Evolutionary conservation across 148 eudicot genomes (phyloP), one percentile per base, ranked within the genome.

Genomic region (Polygonum aviculare): DNA sequence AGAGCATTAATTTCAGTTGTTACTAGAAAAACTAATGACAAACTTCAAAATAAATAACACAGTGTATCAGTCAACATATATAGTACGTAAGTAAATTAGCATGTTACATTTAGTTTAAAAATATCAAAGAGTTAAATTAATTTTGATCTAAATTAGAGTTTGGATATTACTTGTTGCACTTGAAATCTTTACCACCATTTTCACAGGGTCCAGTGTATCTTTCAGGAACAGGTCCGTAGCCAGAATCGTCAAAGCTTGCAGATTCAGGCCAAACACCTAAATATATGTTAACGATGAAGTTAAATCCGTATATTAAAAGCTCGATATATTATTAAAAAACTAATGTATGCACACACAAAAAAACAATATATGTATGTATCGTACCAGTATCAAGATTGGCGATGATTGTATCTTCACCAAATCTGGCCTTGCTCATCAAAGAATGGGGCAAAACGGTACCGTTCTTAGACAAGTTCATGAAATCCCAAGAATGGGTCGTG

Each of bases 241-340:
- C 89, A 3, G 76, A 40, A 33, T 86, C 92, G 33, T 81, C 81
- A 70, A 91, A 91, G 81, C 93, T 91, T 78, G 82, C 40, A 12
- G 97, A 88, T 80, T 88, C 93, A 12, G 97, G 93, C 93, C 93
- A 91, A 14, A 88, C 92, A 81, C 97, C 97, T 91, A 15, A 0
- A 11, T 21, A 59, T 69, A 69, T 2, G 10, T 12, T 19, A 44
- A 5, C n/a, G 10, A 39, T 8, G 12, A 44, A 44, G 9, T 44
- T 44, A 18, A 72, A 1, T 60, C 11, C 52, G 12, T 72, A 39
- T 72, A 5, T 49, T 49, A 49, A 2, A 49, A 14, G 15, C 6
- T 50, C 54, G 4, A 44, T 44, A 10, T 44, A 44, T 44, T 44
- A 44, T 26, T 26, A 26, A 26, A 1, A 44, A 44, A 59, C 45